phyloP scores from a whole-genome alignment of 2,329 filamentous ascomycete species.

The Parafenestella ontariensis region DNA sequence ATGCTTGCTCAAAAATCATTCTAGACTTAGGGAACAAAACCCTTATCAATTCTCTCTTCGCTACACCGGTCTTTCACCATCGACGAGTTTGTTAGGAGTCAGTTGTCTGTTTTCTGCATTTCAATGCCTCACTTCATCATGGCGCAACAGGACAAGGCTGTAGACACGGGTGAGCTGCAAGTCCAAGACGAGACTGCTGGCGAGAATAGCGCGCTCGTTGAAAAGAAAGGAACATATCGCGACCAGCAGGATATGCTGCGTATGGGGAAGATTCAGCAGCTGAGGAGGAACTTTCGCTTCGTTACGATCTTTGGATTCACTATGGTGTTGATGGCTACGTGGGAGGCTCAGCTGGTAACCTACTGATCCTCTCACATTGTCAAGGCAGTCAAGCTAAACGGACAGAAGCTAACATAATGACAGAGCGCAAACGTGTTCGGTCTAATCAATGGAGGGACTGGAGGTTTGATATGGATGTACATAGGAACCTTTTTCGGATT shows the following conservation, averaged over 20 bases:
- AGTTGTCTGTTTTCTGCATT: not conserved
- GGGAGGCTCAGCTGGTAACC: slow-evolving; percentile 9
- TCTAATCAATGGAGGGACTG: slow-evolving; percentile 12
- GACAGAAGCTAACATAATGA: not conserved
- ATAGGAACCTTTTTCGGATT: slow-evolving; percentile 7
- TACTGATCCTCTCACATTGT: not conserved
- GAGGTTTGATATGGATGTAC: slow-evolving; percentile 11
- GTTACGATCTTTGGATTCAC: slow-evolving; percentile 14
- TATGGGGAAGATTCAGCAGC: slow-evolving; percentile 12
- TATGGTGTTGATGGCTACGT: slow-evolving; percentile 7
- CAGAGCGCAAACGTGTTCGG: slow-evolving; percentile 1
- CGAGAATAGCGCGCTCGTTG: not conserved
- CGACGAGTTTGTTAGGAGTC: not conserved
- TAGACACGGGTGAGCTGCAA: not conserved
- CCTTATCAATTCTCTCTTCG: not conserved
- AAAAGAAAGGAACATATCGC: slow-evolving; percentile 1
- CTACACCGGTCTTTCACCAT: not conserved
- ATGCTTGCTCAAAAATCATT: not conserved
- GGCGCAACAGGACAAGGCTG: not conserved
- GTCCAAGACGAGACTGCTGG: not conserved
- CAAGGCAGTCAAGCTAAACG: not conserved
- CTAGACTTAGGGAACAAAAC: not conserved
- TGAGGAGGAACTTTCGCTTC: slow-evolving; percentile 11
- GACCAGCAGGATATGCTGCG: slow-evolving; percentile 13
- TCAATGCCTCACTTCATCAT: not conserved